Percentiles rank a stretch among this genome's conserved stretches.
These are phyloP conservation scores for Citrus glauca DNA, from an alignment of 345 rosid genomes.

Conservation along the genomic window DNA sequence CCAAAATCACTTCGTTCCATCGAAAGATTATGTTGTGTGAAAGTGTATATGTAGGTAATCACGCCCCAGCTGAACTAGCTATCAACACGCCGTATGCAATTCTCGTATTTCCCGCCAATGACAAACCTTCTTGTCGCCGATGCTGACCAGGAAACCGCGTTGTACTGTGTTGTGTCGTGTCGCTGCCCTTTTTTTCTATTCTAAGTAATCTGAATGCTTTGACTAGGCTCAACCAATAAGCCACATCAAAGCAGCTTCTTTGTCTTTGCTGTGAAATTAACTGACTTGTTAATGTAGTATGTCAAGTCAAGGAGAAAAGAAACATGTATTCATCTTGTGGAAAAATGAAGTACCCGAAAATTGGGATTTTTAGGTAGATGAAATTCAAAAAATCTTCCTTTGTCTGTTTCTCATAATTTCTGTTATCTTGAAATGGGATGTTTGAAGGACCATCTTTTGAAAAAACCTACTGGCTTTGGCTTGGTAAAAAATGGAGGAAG, in stretches of 20 bases:
- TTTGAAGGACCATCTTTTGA: no score
- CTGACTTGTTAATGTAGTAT: not conserved
- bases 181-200: not conserved
- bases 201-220: not conserved
- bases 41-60: no score
- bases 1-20: not conserved
- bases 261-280: not conserved
- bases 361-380: not conserved
- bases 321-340: not conserved
- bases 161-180: no score
- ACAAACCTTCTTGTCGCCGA: not conserved
- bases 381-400: no score
- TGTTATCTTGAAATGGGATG: not conserved
- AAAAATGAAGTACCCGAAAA: not conserved
- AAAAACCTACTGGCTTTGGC: not conserved
- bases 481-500: conserved; percentile 1
- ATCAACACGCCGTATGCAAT: no score
- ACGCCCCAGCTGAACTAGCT: no score
- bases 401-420: not conserved
- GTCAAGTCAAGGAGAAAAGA: not conserved
- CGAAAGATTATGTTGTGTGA: not conserved
- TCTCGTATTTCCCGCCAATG: no score
- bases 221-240: not conserved
- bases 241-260: not conserved
- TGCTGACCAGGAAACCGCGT: not conserved